Conservation (phyloP, 345 rosid species). For the Eucalyptus cladocalyx region DNA sequence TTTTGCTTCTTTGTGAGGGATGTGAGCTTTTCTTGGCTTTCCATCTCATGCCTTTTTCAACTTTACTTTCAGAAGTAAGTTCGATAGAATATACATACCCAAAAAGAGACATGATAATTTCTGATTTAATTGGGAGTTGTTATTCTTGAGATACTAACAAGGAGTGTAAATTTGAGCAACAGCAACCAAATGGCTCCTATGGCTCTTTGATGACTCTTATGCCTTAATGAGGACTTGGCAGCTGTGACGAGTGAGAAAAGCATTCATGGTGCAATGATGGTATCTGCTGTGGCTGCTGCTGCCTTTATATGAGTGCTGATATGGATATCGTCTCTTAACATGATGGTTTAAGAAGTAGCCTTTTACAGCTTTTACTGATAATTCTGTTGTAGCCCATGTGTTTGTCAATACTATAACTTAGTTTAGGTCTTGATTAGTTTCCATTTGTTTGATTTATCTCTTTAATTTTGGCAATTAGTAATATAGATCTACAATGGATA, state of each 20-base stretch:
- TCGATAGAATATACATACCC: background rate
- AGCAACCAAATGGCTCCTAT: background rate
- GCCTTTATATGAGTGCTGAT: background rate
- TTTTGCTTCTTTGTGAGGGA: background rate
- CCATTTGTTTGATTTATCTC: background rate
- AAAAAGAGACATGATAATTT: background rate
- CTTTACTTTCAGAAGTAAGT: background rate
- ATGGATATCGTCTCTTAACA: background rate
- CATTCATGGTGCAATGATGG: background rate
- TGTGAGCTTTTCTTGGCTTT: background rate
- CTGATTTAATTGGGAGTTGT: background rate
- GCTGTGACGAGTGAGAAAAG: background rate
- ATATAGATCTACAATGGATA: background rate
- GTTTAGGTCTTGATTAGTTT: background rate
- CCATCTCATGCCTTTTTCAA: background rate
- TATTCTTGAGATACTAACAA: background rate
- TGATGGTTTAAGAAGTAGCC: background rate
- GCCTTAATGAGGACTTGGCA: background rate
- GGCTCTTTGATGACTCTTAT: background rate
- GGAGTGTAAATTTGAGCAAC: background rate
- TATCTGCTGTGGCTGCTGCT: background rate
- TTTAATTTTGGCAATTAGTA: background rate
- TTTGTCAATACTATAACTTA: background rate
- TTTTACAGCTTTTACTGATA: background rate
- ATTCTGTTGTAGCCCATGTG: background rate